phyloP scores from a whole-genome alignment of 495 filamentous ascomycete genomes.

The Penicillium soppii region DNA sequence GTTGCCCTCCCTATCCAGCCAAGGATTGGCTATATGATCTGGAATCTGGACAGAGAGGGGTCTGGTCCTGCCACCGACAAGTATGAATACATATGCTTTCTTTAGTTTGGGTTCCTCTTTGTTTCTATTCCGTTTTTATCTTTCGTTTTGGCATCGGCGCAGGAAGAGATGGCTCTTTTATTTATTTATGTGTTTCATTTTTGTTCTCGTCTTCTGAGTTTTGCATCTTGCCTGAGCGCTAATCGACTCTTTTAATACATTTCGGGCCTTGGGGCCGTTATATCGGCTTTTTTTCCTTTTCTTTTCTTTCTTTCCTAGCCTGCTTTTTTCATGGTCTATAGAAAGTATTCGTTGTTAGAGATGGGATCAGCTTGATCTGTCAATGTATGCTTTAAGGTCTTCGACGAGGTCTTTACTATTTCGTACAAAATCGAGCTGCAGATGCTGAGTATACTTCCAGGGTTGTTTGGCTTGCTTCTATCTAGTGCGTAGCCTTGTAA shows the following conservation, averaged over 20 bases:
- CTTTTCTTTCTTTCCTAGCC: background rate
- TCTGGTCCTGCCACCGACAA: conserved; percentile 10
- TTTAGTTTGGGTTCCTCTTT: background rate
- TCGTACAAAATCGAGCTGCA: no score
- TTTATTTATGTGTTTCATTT: background rate
- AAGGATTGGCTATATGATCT: no score
- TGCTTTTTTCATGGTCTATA: no score
- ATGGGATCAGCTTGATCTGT: no score
- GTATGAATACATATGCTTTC: conserved; percentile 17
- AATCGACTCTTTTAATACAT: conserved; percentile 15
- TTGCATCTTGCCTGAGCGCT: conserved; percentile 7
- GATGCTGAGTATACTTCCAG: no score
- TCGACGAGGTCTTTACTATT: no score
- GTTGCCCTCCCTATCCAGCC: background rate
- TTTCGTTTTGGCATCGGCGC: conserved; percentile 25
- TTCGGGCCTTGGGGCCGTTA: conserved; percentile 13
- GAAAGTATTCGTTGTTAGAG: no score
- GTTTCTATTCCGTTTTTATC: conserved; percentile 1
- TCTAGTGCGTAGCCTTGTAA: no score
- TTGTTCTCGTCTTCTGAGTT: background rate
- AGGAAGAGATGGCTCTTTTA: conserved; percentile 23
- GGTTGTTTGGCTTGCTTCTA: no score
- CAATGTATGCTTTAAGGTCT: no score
- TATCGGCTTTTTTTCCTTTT: conserved; percentile 1
- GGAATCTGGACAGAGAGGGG: no score